Base-by-base conservation (phyloP, 1,284 basidiomycete genomes). In the Pascua guehoae region DNA sequence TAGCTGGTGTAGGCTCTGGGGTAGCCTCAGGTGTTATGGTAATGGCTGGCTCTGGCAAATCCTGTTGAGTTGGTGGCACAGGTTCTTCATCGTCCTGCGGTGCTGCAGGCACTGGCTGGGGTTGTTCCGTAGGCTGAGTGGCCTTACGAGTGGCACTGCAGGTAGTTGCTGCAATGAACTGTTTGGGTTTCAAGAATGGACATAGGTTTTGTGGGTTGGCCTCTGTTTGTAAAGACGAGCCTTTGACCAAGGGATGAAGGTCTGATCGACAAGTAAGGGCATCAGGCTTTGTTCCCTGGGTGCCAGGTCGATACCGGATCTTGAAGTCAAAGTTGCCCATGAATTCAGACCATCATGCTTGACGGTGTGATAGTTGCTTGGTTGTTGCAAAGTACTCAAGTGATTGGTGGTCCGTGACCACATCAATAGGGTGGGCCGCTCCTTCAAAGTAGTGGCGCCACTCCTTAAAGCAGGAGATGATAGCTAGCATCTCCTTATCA, bases 401-500 rank as follows among this genome's bases (percentile, higher is more conserved):
- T 53, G 81, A 81, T 24, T 75, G 69, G 58, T 83, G 81, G 60
- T 83, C 79, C 0, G 78, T 75, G 43, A 68, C 66, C n/a, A 81
- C 68, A 2, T 65, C 63, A n/a, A 78, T 56, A 0, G 53, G 43
- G 1, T 72, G 46, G 8, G 11, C 11, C 1, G 64, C 48, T n/a
- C 79, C 79, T 57, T 71, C 63, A 18, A 71, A 60, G 53, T 77
- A 78, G 36, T 80, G 76, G 24, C 70, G 46, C 80, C 78, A 83
- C 51, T 75, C 64, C 42, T 76, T 58, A 0, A 82, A 61, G 0
- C 76, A 65, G 18, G 64, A n/a, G 1, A 82, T 70, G 12, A 82
- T 78, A 0, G 78, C 78, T 0, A 82, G 59, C 48, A 84, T 56
- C 69, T 84, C 81, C 51, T 77, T 71, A 61, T 84, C 79, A 10